Evolutionary conservation across 169 alveolate species (phyloP).

Genomic region (Plasmodium vinckei): DNA sequence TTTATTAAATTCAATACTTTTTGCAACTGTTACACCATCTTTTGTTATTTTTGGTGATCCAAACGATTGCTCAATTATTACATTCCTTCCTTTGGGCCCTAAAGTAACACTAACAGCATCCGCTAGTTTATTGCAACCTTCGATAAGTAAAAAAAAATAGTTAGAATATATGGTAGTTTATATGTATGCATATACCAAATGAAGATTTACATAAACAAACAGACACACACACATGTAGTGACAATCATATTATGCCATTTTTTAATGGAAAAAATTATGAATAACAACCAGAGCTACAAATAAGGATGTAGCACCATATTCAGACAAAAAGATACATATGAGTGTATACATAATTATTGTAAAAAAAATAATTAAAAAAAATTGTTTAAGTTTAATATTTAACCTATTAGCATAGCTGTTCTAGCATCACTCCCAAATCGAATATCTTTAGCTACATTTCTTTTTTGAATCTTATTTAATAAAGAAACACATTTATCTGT

Average conservation of each 20-base stretch:
- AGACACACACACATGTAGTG: neutral
- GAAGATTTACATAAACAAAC: no score
- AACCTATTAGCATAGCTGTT: slow-evolving; percentile 84
- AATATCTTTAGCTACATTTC: slow-evolving; percentile 82
- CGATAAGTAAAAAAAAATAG: neutral
- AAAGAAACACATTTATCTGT: slow-evolving; percentile 34
- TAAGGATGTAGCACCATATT: neutral
- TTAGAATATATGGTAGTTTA: neutral
- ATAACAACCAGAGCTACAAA: neutral
- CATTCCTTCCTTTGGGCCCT: slow-evolving; percentile 99
- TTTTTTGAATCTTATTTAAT: slow-evolving; percentile 56
- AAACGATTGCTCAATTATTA: slow-evolving; percentile 95
- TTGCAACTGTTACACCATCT: slow-evolving; percentile 99
- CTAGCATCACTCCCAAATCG: slow-evolving; percentile 85
- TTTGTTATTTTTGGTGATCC: slow-evolving; percentile 98
- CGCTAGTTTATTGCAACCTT: slow-evolving; percentile 95
- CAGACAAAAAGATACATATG: neutral
- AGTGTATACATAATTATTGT: neutral
- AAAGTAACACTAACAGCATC: slow-evolving; percentile 99
- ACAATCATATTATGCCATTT: neutral
- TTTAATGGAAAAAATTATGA: no score
- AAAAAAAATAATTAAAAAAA: neutral
- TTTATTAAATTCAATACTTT: slow-evolving; percentile 95
- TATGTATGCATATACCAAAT: no score
- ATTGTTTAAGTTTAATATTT: neutral